Conservation (phyloP, 306 rosid genomes). For the Elaeagnus macrophylla region DNA sequence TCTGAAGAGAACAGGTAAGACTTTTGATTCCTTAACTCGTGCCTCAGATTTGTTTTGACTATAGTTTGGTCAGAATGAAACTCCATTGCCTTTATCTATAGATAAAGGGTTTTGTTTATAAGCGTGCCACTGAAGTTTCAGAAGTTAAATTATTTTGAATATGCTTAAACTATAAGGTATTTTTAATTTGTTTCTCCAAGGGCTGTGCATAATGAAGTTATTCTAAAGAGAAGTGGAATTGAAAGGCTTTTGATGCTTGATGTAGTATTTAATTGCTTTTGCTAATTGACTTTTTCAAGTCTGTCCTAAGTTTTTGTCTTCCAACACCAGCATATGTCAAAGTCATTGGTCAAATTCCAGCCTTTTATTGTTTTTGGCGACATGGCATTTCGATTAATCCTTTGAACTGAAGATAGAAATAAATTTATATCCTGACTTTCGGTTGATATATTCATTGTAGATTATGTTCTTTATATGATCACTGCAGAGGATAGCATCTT, state of each 20-base stretch:
- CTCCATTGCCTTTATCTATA: neutral
- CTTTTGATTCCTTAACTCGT: neutral
- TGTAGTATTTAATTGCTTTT: no score
- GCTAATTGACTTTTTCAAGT: no score
- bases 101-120: neutral
- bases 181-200: no score
- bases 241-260: no score
- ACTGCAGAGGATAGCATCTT: neutral
- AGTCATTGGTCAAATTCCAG: neutral
- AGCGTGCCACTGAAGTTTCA: neutral
- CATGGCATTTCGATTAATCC: neutral
- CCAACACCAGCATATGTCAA: no score
- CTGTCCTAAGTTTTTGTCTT: no score
- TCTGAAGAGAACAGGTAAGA: conserved; percentile 77
- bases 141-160: neutral
- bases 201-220: no score
- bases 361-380: neutral
- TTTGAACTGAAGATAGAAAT: neutral
- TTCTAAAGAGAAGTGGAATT: no score
- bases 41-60: neutral
- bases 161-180: no score
- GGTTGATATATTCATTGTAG: neutral
- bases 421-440: neutral
- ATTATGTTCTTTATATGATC: neutral
- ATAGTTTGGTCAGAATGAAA: neutral